A percentile compares a stretch with the other conserved stretches of the same genome.
phyloP scores from a whole-genome alignment of 371 early-diverging fungal species.

The Mortierella sp. region DNA sequence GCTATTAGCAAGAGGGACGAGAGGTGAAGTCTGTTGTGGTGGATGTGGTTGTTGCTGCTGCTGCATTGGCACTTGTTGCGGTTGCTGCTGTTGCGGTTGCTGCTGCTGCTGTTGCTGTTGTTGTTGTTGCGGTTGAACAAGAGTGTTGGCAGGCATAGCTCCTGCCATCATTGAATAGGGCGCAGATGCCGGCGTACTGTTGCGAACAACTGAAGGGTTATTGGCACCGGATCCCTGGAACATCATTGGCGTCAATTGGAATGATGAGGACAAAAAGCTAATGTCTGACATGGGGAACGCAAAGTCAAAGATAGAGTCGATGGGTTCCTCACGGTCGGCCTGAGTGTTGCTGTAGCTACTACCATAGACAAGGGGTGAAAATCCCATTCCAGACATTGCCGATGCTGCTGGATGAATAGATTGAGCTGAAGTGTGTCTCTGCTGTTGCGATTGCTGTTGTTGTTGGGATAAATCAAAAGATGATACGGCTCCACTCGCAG shows the following conservation, averaged over 20 bases:
- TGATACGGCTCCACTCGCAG: constrained; percentile 20
- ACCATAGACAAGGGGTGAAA: constrained; percentile 37
- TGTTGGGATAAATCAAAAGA: neutral
- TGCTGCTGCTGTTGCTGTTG: neutral
- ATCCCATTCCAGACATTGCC: constrained; percentile 12
- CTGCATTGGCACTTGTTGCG: neutral
- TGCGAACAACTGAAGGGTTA: too few species aligned
- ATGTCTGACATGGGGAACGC: constrained; percentile 48
- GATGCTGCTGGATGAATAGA: too few species aligned
- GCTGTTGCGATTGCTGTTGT: neutral
- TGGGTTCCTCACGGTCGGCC: constrained; percentile 13
- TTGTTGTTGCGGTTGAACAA: neutral
- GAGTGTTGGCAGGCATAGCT: too few species aligned
- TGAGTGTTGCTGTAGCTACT: constrained; percentile 24
- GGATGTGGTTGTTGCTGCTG: neutral
- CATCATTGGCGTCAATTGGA: constrained; percentile 42
- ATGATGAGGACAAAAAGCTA: constrained; percentile 48
- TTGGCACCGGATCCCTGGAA: constrained; percentile 8
- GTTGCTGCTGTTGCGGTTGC: neutral
- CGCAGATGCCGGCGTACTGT: too few species aligned
- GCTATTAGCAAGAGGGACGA: neutral
- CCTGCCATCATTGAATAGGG: too few species aligned
- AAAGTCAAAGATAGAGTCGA: constrained; percentile 50
- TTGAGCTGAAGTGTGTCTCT: neutral
- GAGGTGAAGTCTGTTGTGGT: neutral